These are phyloP conservation scores for Penicillium hordei DNA, from an alignment of 2,329 filamentous ascomycete species.

Conservation along the genomic window DNA sequence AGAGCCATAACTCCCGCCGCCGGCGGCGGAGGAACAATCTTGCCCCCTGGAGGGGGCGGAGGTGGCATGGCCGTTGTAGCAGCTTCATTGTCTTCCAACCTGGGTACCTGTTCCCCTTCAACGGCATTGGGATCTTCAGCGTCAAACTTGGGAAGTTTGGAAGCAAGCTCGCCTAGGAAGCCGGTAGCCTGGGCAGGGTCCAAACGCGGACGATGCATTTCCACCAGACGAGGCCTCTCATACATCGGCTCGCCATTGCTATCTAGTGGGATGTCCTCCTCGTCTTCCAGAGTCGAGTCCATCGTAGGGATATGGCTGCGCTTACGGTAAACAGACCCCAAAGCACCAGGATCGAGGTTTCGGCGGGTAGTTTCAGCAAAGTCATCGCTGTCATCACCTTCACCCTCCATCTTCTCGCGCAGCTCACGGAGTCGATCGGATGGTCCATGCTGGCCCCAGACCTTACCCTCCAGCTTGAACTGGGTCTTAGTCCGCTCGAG, in stretches of 20 bases:
- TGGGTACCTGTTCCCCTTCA: slow-evolving; percentile 6
- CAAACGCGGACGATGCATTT: slow-evolving; percentile 68
- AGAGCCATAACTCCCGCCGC: slow-evolving; percentile 38
- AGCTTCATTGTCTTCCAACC: slow-evolving; percentile 14
- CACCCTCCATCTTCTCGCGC: slow-evolving; percentile 88
- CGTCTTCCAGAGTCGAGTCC: slow-evolving; percentile 38
- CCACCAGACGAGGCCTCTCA: slow-evolving; percentile 76
- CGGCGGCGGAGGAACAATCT: slow-evolving; percentile 22
- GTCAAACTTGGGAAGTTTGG: slow-evolving; percentile 76
- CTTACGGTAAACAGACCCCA: slow-evolving; percentile 69
- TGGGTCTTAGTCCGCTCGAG: slow-evolving; percentile 96
- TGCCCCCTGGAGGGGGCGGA: slow-evolving; percentile 12
- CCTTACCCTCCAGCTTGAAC: slow-evolving; percentile 91
- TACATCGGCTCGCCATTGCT: slow-evolving; percentile 63
- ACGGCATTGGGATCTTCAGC: slow-evolving; percentile 22
- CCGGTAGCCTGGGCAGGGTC: slow-evolving; percentile 63
- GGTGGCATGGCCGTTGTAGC: slow-evolving; percentile 17
- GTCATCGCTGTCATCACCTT: slow-evolving; percentile 52
- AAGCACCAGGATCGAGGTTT: slow-evolving; percentile 69
- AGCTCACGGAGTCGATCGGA: slow-evolving; percentile 90
- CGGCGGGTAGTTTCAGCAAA: slow-evolving; percentile 56
- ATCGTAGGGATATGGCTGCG: slow-evolving; percentile 44
- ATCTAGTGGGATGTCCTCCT: slow-evolving; percentile 49
- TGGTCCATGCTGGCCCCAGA: slow-evolving; percentile 83
- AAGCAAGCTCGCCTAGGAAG: slow-evolving; percentile 69